phyloP scores from a whole-genome alignment of 306 rosid species.

The Cucumis melo region DNA sequence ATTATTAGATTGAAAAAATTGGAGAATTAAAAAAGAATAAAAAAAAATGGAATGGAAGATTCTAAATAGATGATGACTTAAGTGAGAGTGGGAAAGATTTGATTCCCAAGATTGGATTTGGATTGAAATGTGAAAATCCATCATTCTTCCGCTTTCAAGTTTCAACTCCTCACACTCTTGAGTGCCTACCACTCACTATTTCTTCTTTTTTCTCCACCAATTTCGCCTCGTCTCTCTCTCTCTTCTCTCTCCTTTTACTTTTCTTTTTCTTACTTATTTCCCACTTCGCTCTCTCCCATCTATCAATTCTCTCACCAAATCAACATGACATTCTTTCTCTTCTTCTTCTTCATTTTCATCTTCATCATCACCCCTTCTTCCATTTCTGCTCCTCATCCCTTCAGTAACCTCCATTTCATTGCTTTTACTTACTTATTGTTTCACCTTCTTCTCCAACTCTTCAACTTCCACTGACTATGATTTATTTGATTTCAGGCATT shows the following conservation, averaged over 20 bases:
- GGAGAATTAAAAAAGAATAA: too few relatives aligned
- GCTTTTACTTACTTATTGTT: neutral
- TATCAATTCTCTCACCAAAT: neutral
- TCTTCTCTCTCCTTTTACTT: slow-evolving; percentile 2
- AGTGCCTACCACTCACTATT: neutral
- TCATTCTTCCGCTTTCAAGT: neutral
- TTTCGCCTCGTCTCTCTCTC: slow-evolving; percentile 16
- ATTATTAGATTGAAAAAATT: too few relatives aligned
- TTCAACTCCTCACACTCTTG: neutral
- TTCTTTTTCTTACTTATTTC: neutral
- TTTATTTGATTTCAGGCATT: slow-evolving; percentile 25
- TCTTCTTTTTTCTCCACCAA: slow-evolving; percentile 25
- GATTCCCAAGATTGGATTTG: too few relatives aligned
- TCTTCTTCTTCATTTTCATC: neutral
- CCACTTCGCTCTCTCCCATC: neutral
- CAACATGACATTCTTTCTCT: neutral
- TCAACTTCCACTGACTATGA: slow-evolving; percentile 1
- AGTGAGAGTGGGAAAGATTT: too few relatives aligned
- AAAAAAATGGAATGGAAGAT: too few relatives aligned
- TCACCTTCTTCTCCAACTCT: slow-evolving; percentile 7
- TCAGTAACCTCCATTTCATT: slow-evolving; percentile 25
- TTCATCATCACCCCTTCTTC: neutral
- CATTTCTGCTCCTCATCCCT: slow-evolving; percentile 19
- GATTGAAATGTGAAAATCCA: neutral
- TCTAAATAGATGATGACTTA: too few relatives aligned